These are phyloP conservation scores for Diaporthe destruens DNA, from an alignment of 2,329 filamentous ascomycete species.

Conservation along the genomic window DNA sequence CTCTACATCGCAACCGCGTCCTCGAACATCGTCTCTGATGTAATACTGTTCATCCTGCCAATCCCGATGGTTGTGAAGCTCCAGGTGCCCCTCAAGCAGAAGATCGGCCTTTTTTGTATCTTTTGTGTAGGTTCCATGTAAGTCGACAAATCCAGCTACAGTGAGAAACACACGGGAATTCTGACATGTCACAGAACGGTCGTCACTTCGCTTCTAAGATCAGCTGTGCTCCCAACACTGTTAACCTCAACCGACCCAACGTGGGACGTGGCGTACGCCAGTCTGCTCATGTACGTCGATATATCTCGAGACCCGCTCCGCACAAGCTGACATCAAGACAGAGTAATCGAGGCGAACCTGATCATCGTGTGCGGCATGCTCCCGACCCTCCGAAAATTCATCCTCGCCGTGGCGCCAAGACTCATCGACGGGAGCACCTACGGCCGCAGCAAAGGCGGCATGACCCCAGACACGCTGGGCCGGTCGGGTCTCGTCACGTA, in stretches of 20 bases:
- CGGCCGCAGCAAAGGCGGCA: constrained; percentile 4
- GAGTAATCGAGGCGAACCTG: constrained; percentile 55
- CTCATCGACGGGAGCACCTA: constrained; percentile 46
- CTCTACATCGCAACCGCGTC: constrained; percentile 63
- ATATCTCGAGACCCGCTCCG: too few relatives aligned
- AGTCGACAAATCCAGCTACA: background rate
- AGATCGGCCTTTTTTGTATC: constrained; percentile 58
- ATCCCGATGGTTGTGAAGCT: constrained; percentile 60
- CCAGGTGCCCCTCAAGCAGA: constrained; percentile 60
- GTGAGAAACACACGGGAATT: too few relatives aligned
- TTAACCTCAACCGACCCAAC: constrained; percentile 47
- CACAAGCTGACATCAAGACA: constrained; percentile 45
- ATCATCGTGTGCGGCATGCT: constrained; percentile 57
- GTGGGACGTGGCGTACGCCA: constrained; percentile 49
- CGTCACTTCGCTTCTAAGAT: constrained; percentile 50
- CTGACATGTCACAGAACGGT: constrained; percentile 54
- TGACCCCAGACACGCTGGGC: background rate
- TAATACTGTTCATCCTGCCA: constrained; percentile 60
- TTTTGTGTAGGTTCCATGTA: constrained; percentile 50
- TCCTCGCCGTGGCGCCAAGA: constrained; percentile 53
- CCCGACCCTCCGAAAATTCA: constrained; percentile 56
- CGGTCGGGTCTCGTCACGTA: constrained; percentile 5
- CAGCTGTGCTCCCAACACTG: constrained; percentile 47
- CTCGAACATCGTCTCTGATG: constrained; percentile 61
- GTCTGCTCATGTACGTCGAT: constrained; percentile 31